Conservation (phyloP, 345 rosid species). For the Populus ilicifolia region DNA sequence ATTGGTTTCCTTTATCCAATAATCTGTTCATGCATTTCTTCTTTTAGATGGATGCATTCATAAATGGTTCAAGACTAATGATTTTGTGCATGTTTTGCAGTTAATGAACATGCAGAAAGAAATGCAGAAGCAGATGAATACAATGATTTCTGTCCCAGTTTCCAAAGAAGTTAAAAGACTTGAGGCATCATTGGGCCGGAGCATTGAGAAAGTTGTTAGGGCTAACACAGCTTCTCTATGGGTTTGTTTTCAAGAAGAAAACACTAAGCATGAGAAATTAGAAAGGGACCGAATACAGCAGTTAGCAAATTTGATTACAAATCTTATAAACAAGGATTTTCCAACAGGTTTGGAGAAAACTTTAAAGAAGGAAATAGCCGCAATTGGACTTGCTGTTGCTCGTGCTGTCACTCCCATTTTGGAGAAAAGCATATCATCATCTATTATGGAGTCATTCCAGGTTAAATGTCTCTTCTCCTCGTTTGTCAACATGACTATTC, state of each 20-base stretch:
- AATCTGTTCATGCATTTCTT: background rate
- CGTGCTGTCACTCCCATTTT: conserved; percentile 20
- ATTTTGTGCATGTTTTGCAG: conserved; percentile 7
- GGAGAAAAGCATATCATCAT: conserved; percentile 26
- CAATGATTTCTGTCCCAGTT: conserved; percentile 21
- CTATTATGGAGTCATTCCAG: conserved; percentile 36
- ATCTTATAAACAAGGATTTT: conserved; percentile 24
- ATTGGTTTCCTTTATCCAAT: background rate
- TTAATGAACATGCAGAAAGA: conserved; percentile 25
- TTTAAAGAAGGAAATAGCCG: conserved; percentile 28
- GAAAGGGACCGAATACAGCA: conserved; percentile 19
- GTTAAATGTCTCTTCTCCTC: conserved; percentile 6
- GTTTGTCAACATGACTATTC: background rate
- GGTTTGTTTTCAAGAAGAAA: conserved; percentile 31
- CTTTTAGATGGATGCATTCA: background rate
- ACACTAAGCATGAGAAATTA: conserved; percentile 21
- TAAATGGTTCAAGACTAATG: background rate
- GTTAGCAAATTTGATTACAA: conserved; percentile 18
- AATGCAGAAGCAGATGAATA: conserved; percentile 27
- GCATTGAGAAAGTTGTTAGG: conserved; percentile 22
- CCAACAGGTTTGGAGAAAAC: conserved; percentile 23
- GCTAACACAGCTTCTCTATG: conserved; percentile 28
- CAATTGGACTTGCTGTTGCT: conserved; percentile 23
- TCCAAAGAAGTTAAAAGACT: conserved; percentile 29
- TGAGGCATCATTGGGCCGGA: conserved; percentile 31